A percentile compares a stretch with the other conserved stretches of the same genome.
phyloP scores from a whole-genome alignment of 2,329 filamentous ascomycete species.

The Metarhizium anisopliae region DNA sequence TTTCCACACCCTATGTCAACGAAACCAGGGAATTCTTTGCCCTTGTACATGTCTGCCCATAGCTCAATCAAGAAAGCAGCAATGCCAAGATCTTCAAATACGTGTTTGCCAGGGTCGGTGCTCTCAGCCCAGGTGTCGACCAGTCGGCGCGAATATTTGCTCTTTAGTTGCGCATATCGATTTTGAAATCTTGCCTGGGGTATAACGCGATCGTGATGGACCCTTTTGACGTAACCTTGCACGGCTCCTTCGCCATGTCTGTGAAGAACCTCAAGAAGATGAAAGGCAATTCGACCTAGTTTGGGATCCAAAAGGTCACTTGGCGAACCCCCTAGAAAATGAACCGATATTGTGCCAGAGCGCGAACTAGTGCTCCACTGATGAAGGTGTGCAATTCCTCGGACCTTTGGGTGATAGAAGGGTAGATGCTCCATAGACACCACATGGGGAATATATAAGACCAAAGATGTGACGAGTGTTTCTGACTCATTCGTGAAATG shows the following conservation, averaged over 20 bases:
- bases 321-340: slow-evolving; percentile 45
- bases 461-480: slow-evolving; percentile 24
- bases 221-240: slow-evolving; percentile 67
- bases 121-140: slow-evolving; percentile 74
- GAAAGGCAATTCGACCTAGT: slow-evolving; percentile 57
- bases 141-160: slow-evolving; percentile 63
- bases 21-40: slow-evolving; percentile 65
- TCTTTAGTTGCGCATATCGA: slow-evolving; percentile 72
- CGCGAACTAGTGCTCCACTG: slow-evolving; percentile 40
- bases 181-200: slow-evolving; percentile 71
- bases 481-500: slow-evolving; percentile 32
- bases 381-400: slow-evolving; percentile 67
- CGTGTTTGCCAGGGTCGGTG: slow-evolving; percentile 83
- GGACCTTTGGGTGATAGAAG: slow-evolving; percentile 79
- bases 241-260: slow-evolving; percentile 63
- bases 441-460: slow-evolving; percentile 73
- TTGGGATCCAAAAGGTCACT: slow-evolving; percentile 29
- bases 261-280: slow-evolving; percentile 58
- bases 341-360: slow-evolving; percentile 46
- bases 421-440: slow-evolving; percentile 57
- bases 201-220: slow-evolving; percentile 74
- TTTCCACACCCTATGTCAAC: slow-evolving; percentile 96
- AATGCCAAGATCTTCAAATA: slow-evolving; percentile 89
- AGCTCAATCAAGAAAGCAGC: slow-evolving; percentile 88
- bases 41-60: slow-evolving; percentile 73